Evolutionary conservation across 768 basidiomycete species (phyloP), one percentile per base, ranked within the genome.

Genomic region (Leucocoprinus sp.): DNA sequence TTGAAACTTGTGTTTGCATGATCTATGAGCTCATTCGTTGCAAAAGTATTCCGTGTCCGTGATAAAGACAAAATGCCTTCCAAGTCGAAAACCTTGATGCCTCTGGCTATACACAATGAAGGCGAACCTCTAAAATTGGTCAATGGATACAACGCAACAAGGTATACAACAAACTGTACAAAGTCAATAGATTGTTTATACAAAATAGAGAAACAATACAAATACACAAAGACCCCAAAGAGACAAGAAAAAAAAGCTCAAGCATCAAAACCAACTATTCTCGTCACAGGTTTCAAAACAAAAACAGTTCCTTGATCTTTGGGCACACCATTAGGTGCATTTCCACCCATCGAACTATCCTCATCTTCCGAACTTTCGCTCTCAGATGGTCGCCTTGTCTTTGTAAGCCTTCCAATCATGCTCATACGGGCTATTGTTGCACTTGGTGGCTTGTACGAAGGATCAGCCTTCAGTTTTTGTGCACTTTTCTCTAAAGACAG

Each of bases 201-300:
- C 9, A 31, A 31, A 31, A 4, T 3, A 24, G 12, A 36, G 7
- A 43, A 22, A 45, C 35, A 21, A 45, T 36, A 45, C 36, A 22
- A 2, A n/a, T 23, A 29, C 14, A 18, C 24, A 14, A 19, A 29
- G 15, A 14, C 4, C 19, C 21, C 36, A 15, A 24, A 38, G 17
- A 36, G 8, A 4, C 18, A 26, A 48, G 45, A 14, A 37, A 28
- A 14, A 15, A 11, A 29, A 24, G 23, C 21, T 56, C 50, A 60
- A 24, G 63, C 52, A 48, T 61, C 64, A 59, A 85, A 85, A 12
- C 84, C 84, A 47, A 77, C 64, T 42, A 81, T 72, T 52, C 67
- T 76, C 51, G 69, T 72, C 47, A 78, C 60, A 9, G 84, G 83
- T 46, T 72, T 71, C 36, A 83, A 50, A 55, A 59, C 78, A 37